These are phyloP conservation scores for Tylopilus vinaceipallidus DNA, from an alignment of 768 basidiomycete species.

Conservation along the genomic window DNA sequence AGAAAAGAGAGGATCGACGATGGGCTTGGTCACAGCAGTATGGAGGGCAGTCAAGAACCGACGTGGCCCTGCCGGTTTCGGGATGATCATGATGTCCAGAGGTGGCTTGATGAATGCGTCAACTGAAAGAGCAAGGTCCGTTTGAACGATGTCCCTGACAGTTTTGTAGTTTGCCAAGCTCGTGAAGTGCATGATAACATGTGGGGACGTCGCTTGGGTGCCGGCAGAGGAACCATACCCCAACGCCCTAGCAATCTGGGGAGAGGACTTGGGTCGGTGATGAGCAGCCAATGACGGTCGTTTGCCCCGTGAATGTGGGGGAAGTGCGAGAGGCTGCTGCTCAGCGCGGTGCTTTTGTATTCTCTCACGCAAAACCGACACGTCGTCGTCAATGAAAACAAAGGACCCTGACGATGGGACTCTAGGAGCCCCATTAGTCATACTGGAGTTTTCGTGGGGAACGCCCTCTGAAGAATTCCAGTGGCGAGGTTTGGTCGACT, in stretches of 20 bases:
- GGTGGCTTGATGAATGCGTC: constrained; percentile 46
- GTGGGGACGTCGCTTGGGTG: constrained; percentile 32
- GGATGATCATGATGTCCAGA: constrained; percentile 94
- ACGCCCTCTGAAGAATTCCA: constrained; percentile 19
- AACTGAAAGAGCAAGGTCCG: constrained; percentile 42
- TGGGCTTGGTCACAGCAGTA: constrained; percentile 82
- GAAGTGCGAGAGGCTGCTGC: constrained; percentile 36
- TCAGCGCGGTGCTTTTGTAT: constrained; percentile 67
- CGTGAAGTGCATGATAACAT: constrained; percentile 81
- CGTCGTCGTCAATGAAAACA: constrained; percentile 91
- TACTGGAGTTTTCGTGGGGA: constrained; percentile 19
- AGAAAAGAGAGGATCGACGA: constrained; percentile 86
- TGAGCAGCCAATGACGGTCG: constrained; percentile 65
- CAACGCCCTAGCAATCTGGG: constrained; percentile 65
- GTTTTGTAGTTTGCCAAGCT: constrained; percentile 85
- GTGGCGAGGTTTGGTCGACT: constrained; percentile 20
- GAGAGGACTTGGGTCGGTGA: constrained; percentile 78
- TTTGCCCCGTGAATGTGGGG: constrained; percentile 46
- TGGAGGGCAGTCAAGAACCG: constrained; percentile 90
- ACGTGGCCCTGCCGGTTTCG: constrained; percentile 95
- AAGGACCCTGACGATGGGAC: constrained; percentile 48
- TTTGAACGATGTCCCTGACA: constrained; percentile 83
- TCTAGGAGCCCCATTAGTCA: constrained; percentile 25
- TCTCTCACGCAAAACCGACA: constrained; percentile 72
- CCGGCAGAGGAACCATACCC: constrained; percentile 35